Conservation (phyloP, 2,329 filamentous ascomycete species). For the Hyphodiscus sp. region DNA sequence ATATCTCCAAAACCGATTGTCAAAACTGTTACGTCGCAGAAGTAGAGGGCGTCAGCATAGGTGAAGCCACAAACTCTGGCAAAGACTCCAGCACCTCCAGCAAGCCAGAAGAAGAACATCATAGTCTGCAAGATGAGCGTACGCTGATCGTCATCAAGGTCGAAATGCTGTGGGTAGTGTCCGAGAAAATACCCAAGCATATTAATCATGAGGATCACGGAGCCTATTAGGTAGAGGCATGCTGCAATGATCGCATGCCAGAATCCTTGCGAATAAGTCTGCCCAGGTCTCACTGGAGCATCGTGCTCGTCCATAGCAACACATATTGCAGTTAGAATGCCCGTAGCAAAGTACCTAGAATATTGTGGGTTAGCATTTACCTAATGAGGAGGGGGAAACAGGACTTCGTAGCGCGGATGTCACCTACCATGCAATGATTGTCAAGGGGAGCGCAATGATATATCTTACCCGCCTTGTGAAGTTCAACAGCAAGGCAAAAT, state of each 20-base stretch:
- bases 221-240: conserved; percentile 54
- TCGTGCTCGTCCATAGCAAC: conserved; percentile 49
- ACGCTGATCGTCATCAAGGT: conserved; percentile 58
- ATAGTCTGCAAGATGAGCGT: conserved; percentile 67
- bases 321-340: conserved; percentile 52
- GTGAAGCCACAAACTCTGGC: conserved; percentile 48
- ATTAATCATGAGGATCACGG: conserved; percentile 59
- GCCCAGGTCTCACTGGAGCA: conserved; percentile 38
- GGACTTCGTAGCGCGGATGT: no score
- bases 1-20: conserved; percentile 59
- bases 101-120: conserved; percentile 63
- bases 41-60: conserved; percentile 55
- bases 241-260: conserved; percentile 64
- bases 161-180: conserved; percentile 62
- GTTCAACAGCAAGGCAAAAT: conserved; percentile 61
- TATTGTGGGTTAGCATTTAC: no score
- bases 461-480: conserved; percentile 62
- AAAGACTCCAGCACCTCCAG: conserved; percentile 57
- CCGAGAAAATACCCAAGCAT: conserved; percentile 64
- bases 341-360: conserved; percentile 44
- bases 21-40: conserved; percentile 54
- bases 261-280: conserved; percentile 59
- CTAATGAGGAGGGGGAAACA: no score
- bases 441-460: conserved; percentile 59
- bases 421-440: conserved; percentile 54